phyloP scores from a whole-genome alignment of 768 basidiomycete genomes.

The Cytidiella melzeri region DNA sequence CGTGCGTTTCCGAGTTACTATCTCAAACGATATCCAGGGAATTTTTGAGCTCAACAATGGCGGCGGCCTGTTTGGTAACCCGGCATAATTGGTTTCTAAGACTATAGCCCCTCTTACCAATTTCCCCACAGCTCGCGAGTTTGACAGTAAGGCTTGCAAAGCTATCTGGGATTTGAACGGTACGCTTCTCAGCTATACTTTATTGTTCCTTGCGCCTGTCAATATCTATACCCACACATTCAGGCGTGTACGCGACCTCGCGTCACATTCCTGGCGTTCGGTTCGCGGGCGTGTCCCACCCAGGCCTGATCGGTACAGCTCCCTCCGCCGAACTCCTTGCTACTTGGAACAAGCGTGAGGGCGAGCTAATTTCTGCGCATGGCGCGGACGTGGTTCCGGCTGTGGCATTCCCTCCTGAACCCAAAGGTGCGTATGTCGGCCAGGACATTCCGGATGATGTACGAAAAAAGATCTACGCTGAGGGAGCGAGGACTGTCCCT shows the following conservation, averaged over 20 bases:
- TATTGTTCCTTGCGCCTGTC: background rate
- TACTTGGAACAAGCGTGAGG: constrained; percentile 72
- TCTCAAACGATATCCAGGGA: constrained; percentile 35
- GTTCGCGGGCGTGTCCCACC: constrained; percentile 74
- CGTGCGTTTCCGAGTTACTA: background rate
- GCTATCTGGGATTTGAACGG: constrained; percentile 80
- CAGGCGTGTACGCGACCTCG: constrained; percentile 62
- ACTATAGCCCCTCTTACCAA: background rate
- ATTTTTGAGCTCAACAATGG: constrained; percentile 73
- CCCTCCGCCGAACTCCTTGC: constrained; percentile 68
- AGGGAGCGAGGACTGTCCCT: constrained; percentile 72
- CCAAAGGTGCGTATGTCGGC: constrained; percentile 59
- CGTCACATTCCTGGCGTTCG: constrained; percentile 76
- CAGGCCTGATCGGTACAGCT: constrained; percentile 71
- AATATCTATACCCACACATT: too few relatives aligned
- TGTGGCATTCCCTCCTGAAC: constrained; percentile 59
- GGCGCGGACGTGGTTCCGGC: constrained; percentile 44
- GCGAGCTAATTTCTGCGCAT: constrained; percentile 51
- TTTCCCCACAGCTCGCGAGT: constrained; percentile 45
- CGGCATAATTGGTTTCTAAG: background rate
- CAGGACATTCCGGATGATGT: constrained; percentile 49
- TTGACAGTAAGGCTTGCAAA: constrained; percentile 65
- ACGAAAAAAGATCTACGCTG: constrained; percentile 45
- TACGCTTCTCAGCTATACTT: constrained; percentile 16
- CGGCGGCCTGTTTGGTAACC: constrained; percentile 60